Conservation (phyloP, 805 yeast species). For the Tanozyma kutaoensis region DNA sequence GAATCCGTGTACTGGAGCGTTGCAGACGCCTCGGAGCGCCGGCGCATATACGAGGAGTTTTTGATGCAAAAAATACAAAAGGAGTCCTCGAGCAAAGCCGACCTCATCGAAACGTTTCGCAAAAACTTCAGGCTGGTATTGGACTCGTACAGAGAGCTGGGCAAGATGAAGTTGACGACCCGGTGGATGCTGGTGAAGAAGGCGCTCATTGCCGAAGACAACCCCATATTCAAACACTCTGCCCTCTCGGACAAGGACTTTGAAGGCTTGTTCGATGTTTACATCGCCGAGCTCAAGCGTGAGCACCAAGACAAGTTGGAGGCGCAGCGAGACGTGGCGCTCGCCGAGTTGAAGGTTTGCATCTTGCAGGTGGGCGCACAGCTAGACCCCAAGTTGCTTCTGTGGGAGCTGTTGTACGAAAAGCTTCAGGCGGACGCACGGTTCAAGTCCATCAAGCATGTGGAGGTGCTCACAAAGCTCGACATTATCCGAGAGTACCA, state of each 20-base stretch:
- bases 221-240: conserved; percentile 52
- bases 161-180: conserved; percentile 39
- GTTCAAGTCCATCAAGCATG: conserved; percentile 47
- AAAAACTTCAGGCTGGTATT: conserved; percentile 38
- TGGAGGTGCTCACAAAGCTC: conserved; percentile 33
- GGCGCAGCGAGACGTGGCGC: conserved; percentile 31
- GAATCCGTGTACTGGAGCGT: conserved; percentile 61
- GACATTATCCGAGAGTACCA: conserved; percentile 50
- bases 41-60: conserved; percentile 52
- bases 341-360: conserved; percentile 38
- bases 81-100: conserved; percentile 40
- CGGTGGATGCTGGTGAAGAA: conserved; percentile 50
- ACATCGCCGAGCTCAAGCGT: conserved; percentile 13
- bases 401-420: conserved; percentile 26
- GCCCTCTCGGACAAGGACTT: conserved; percentile 46
- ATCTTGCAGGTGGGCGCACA: conserved; percentile 26
- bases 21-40: conserved; percentile 46
- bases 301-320: conserved; percentile 10
- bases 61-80: conserved; percentile 26
- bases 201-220: conserved; percentile 38
- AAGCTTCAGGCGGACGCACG: conserved; percentile 31
- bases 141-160: conserved; percentile 13
- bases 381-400: no score
- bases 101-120: conserved; percentile 42
- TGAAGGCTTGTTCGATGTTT: conserved; percentile 39